Conservation (phyloP, 768 basidiomycete species). For the Dacryopinax primogenitus region DNA sequence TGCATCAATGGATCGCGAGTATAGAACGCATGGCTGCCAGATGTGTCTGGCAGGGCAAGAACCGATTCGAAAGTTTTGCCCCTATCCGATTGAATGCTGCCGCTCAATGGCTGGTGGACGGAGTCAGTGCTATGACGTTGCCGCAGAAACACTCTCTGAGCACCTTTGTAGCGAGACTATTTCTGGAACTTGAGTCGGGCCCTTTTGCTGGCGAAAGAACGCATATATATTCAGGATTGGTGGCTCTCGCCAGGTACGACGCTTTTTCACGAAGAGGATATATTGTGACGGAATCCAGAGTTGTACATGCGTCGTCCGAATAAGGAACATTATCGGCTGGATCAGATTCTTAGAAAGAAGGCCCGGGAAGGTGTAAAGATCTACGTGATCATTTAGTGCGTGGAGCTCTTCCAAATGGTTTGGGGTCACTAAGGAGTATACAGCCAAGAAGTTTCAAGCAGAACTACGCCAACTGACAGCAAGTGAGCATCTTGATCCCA, state of each 20-base stretch:
- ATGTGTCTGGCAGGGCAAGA: slow-evolving; percentile 63
- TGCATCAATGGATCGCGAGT: slow-evolving; percentile 92
- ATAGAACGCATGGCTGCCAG: slow-evolving; percentile 65
- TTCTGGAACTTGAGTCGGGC: slow-evolving; percentile 95
- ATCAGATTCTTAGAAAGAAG: slow-evolving; percentile 73
- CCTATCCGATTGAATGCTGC: slow-evolving; percentile 86
- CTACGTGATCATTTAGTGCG: slow-evolving; percentile 86
- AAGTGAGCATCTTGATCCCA: slow-evolving; percentile 38
- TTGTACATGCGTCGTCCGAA: slow-evolving; percentile 72
- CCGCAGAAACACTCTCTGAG: slow-evolving; percentile 10
- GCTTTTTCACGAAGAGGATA: slow-evolving; percentile 9
- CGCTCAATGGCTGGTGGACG: slow-evolving; percentile 96
- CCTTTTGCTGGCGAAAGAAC: slow-evolving; percentile 73
- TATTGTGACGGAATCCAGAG: slow-evolving; percentile 42
- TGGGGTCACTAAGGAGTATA: slow-evolving; percentile 8
- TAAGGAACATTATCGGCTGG: slow-evolving; percentile 75
- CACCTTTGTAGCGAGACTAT: slow-evolving; percentile 63
- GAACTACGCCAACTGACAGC: slow-evolving; percentile 90
- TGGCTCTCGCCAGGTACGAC: slow-evolving; percentile 75
- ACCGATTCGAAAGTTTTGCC: slow-evolving; percentile 89
- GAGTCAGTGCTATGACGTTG: slow-evolving; percentile 40
- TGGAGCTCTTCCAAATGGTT: slow-evolving; percentile 11
- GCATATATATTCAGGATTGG: slow-evolving; percentile 96
- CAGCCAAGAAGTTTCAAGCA: slow-evolving; percentile 89
- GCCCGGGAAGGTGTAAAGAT: slow-evolving; percentile 94